phyloP scores from a whole-genome alignment of 2,329 filamentous ascomycete species.

The Botrytis elliptica region DNA sequence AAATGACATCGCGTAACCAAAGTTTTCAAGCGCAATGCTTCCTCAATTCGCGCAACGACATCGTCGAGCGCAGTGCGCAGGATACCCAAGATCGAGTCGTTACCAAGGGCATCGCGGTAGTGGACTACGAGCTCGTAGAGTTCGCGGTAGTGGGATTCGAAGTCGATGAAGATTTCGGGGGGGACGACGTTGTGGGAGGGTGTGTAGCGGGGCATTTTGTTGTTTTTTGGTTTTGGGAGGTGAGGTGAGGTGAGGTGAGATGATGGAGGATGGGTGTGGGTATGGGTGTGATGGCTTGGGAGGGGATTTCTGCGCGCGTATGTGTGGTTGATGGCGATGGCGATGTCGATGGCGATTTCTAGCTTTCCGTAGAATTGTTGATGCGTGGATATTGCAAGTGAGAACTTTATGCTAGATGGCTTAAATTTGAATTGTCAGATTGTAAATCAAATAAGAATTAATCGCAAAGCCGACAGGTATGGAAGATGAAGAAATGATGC shows the following conservation, averaged over 20 bases:
- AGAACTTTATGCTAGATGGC: rapidly evolving
- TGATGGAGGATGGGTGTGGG: not conserved
- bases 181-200: not conserved
- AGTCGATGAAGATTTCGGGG: not conserved
- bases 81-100: not conserved
- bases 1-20: not conserved
- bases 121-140: not conserved
- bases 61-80: not conserved
- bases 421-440: too few relatives aligned
- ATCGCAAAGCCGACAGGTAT: too few relatives aligned
- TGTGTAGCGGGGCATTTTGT: not conserved
- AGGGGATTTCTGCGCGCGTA: rapidly evolving
- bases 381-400: rapidly evolving
- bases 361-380: not conserved
- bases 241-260: too few relatives aligned
- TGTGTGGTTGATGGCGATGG: not conserved
- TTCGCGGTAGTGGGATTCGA: not conserved
- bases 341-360: not conserved
- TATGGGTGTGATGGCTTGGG: not conserved
- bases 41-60: not conserved
- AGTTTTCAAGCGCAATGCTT: not conserved
- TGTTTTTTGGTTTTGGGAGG: not conserved
- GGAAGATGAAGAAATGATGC: not conserved
- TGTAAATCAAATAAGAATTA: too few relatives aligned
- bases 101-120: not conserved